Conservation (phyloP, 2,329 filamentous ascomycete species). For the Rhynchosporium graminicola region DNA sequence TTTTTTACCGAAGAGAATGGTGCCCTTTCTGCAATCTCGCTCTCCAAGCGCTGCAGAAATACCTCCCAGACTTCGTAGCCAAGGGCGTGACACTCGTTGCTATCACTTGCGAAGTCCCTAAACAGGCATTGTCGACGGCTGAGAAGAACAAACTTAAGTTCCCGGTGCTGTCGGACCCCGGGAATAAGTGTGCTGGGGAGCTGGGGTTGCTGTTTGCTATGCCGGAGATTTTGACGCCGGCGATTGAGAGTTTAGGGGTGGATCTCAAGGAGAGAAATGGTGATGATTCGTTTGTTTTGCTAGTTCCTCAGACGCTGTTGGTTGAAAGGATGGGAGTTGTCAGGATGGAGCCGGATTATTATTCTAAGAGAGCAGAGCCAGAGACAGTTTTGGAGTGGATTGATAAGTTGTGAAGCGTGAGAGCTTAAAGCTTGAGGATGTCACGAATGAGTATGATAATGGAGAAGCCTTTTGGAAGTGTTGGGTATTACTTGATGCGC, state of each 20-base stretch:
- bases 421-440: no score
- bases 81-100: slow-evolving; percentile 46
- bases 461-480: no score
- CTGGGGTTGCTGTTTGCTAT: slow-evolving; percentile 44
- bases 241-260: slow-evolving; percentile 39
- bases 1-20: slow-evolving; percentile 51
- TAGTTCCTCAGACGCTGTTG: slow-evolving; percentile 45
- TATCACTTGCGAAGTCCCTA: slow-evolving; percentile 46
- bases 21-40: slow-evolving; percentile 50
- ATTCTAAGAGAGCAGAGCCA: slow-evolving; percentile 43
- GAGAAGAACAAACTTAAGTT: slow-evolving; percentile 47
- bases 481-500: no score
- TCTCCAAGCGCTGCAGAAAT: slow-evolving; percentile 42
- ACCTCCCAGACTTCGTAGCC: slow-evolving; percentile 42
- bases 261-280: slow-evolving; percentile 43
- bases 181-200: slow-evolving; percentile 42
- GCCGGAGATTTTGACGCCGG: slow-evolving; percentile 35
- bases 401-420: background rate
- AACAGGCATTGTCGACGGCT: slow-evolving; percentile 41
- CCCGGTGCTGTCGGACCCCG: slow-evolving; percentile 45
- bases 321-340: slow-evolving; percentile 43
- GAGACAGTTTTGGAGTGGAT: slow-evolving; percentile 12
- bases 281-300: slow-evolving; percentile 43
- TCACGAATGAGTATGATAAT: no score
- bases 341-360: slow-evolving; percentile 46